phyloP scores from a whole-genome alignment of 2,329 filamentous ascomycete species.

The Botryotinia globosa region DNA sequence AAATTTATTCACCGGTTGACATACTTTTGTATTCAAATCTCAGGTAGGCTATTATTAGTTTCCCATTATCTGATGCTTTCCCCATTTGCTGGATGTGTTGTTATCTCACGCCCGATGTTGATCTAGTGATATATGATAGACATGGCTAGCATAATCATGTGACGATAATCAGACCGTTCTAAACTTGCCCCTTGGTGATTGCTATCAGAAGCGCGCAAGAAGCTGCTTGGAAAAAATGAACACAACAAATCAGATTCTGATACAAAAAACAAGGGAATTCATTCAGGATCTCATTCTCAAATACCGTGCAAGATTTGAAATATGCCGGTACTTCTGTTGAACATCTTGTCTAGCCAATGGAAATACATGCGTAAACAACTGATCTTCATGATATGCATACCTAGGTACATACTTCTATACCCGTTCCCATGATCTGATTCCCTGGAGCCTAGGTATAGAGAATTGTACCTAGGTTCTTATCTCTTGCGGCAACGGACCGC shows the following conservation, averaged over 20 bases:
- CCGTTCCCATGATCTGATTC: background rate
- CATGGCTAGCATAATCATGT: background rate
- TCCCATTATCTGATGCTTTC: background rate
- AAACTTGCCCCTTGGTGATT: background rate
- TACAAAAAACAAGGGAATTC: background rate
- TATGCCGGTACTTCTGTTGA: background rate
- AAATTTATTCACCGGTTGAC: background rate
- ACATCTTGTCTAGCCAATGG: background rate
- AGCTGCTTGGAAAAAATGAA: background rate
- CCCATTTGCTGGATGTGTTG: background rate
- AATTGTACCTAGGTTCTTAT: background rate
- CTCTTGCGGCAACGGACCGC: background rate
- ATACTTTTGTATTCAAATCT: background rate
- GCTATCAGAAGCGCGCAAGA: background rate
- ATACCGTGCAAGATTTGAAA: background rate
- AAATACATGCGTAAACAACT: background rate
- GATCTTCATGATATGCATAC: constrained; percentile 2
- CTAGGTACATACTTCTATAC: background rate
- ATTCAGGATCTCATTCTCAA: background rate
- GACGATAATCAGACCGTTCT: background rate
- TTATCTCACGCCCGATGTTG: background rate
- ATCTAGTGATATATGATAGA: background rate
- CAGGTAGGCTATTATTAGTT: background rate
- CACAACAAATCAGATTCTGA: background rate
- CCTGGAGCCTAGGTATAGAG: background rate